Conservation (phyloP, 805 yeast species). For the Danielia oregonensis region DNA sequence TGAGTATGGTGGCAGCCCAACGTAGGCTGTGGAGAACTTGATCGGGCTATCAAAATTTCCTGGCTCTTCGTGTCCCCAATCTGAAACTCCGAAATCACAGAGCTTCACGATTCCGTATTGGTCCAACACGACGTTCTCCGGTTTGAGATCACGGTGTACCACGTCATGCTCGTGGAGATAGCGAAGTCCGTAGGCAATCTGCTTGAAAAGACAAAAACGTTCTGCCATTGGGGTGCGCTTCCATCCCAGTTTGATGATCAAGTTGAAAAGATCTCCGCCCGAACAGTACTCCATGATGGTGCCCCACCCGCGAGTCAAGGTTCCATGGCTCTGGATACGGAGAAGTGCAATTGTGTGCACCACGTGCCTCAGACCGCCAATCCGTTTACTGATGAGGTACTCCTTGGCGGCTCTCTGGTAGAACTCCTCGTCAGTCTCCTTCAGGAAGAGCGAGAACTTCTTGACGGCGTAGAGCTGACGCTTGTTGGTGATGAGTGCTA, state of each 20-base stretch:
- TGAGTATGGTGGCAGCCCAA: constrained; percentile 79
- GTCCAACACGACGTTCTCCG: constrained; percentile 65
- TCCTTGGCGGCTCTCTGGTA: constrained; percentile 64
- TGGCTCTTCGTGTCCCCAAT: constrained; percentile 53
- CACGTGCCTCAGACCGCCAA: constrained; percentile 57
- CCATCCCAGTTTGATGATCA: constrained; percentile 60
- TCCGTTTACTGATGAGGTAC: constrained; percentile 53
- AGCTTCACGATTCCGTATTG: constrained; percentile 59
- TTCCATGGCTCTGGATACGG: constrained; percentile 52
- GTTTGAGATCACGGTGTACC: constrained; percentile 72
- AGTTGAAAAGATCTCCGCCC: constrained; percentile 58
- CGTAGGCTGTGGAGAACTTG: constrained; percentile 43
- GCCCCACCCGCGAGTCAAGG: constrained; percentile 70
- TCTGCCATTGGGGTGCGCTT: constrained; percentile 47
- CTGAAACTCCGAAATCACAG: constrained; percentile 77
- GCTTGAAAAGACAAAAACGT: constrained; percentile 66
- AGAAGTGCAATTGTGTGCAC: constrained; percentile 53
- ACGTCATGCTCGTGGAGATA: constrained; percentile 63
- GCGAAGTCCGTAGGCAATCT: constrained; percentile 56
- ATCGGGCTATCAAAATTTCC: constrained; percentile 46
- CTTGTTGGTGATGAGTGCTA: constrained; percentile 34
- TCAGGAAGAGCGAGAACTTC: constrained; percentile 54
- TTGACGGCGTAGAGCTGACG: constrained; percentile 59
- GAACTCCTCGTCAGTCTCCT: constrained; percentile 62
- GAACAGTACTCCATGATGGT: constrained; percentile 61